A percentile compares a stretch with the other conserved stretches of the same genome.
phyloP scores from a whole-genome alignment of 495 filamentous ascomycete genomes.

The Immersiella caudata region DNA sequence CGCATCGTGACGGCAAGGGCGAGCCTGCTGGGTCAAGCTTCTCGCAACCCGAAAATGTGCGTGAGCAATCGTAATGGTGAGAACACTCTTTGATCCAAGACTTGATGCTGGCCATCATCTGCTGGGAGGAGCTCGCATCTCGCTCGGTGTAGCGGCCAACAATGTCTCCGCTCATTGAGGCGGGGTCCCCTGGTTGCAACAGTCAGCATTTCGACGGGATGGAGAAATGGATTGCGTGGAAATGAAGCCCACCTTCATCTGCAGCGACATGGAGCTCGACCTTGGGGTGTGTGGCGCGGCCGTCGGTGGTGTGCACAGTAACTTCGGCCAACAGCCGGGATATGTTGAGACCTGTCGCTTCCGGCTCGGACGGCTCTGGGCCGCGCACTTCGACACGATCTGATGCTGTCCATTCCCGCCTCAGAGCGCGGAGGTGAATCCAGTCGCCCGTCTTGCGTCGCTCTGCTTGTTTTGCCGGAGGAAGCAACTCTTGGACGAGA shows the following conservation, averaged over 20 bases:
- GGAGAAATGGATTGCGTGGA: background rate
- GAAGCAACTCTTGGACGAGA: conserved; percentile 1
- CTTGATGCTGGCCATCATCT: background rate
- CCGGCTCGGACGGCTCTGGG: background rate
- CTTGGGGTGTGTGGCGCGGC: background rate
- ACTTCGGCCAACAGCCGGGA: background rate
- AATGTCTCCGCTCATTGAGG: background rate
- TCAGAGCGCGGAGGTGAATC: conserved; percentile 1
- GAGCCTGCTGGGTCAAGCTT: background rate
- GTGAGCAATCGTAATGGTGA: background rate
- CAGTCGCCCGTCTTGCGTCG: background rate
- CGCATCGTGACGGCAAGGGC: conserved; percentile 6
- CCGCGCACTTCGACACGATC: background rate
- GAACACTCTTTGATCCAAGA: conserved; percentile 3
- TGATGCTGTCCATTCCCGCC: background rate
- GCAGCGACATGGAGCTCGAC: background rate
- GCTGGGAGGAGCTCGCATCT: background rate
- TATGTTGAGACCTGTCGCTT: conserved; percentile 1
- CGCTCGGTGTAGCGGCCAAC: background rate
- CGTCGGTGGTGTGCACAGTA: background rate
- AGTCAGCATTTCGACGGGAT: background rate
- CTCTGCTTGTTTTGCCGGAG: background rate
- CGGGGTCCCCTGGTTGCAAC: background rate
- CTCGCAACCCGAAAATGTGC: background rate
- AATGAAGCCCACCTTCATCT: background rate